Evolutionary conservation across 352 stramenopile genomes (phyloP).

Genomic region (Phytophthora megakarya): DNA sequence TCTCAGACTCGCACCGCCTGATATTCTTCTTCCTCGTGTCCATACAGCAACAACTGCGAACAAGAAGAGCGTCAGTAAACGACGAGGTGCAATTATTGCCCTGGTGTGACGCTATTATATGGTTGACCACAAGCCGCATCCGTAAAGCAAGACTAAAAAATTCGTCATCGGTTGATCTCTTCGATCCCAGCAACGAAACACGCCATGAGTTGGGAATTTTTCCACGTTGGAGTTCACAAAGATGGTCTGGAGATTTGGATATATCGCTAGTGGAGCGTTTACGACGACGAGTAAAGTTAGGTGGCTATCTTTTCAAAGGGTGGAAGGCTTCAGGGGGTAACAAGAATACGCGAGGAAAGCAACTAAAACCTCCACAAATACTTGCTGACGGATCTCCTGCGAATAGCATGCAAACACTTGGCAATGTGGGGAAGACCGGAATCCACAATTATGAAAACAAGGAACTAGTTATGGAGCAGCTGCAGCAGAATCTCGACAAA

Average conservation of each 20-base stretch:
- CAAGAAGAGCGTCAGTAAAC: neutral
- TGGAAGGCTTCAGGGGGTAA: constrained; percentile 13
- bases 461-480: constrained; percentile 3
- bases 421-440: neutral
- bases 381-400: neutral
- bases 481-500: constrained; percentile 17
- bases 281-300: constrained; percentile 28
- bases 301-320: constrained; percentile 34
- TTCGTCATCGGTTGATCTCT: neutral
- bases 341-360: constrained; percentile 5
- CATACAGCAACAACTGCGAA: constrained; percentile 4
- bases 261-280: constrained; percentile 33
- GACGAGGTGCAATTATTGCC: neutral
- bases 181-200: neutral
- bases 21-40: constrained; percentile 33
- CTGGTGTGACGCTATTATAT: constrained; percentile 15
- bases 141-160: neutral
- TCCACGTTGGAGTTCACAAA: constrained; percentile 10
- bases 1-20: constrained; percentile 35
- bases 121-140: constrained; percentile 10
- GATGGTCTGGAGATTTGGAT: neutral
- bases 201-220: neutral
- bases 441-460: constrained; percentile 5
- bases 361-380: constrained; percentile 1
- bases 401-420: neutral